Evolutionary conservation across 352 stramenopile genomes (phyloP).

Genomic region (Globisporangium mamillatum): DNA sequence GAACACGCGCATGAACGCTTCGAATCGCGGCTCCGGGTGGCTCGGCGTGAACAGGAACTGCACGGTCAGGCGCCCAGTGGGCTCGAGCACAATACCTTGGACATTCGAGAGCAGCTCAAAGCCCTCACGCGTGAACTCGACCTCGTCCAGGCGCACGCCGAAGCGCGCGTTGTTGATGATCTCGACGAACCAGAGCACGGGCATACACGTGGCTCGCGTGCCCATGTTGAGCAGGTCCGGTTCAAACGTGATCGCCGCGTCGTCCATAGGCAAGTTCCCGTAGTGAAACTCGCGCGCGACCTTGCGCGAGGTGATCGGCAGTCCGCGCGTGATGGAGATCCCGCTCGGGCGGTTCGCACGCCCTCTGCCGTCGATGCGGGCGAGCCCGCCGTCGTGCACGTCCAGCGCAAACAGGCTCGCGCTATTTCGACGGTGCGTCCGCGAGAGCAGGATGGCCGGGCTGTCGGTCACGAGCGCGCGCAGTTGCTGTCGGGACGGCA

Average conservation of each 20-base stretch:
- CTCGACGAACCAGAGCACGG: constrained; percentile 26
- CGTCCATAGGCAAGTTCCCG: constrained; percentile 6
- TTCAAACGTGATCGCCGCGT: constrained; percentile 37
- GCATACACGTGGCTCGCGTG: constrained; percentile 34
- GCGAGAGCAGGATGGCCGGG: constrained; percentile 6
- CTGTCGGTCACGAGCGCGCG: constrained; percentile 10
- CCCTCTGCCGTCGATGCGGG: constrained; percentile 11
- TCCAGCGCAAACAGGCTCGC: constrained; percentile 9
- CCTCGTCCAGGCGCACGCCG: constrained; percentile 31
- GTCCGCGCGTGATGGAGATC: constrained; percentile 37
- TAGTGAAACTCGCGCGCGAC: not conserved
- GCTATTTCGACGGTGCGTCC: not conserved
- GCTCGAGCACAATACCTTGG: constrained; percentile 32
- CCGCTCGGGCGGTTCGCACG: constrained; percentile 23
- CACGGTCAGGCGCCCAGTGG: constrained; percentile 31
- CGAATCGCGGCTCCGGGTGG: constrained; percentile 21
- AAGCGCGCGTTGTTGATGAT: constrained; percentile 35
- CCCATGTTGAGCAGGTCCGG: constrained; percentile 35
- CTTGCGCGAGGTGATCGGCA: constrained; percentile 5
- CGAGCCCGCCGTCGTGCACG: not conserved
- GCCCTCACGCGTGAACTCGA: constrained; percentile 41
- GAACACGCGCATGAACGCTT: constrained; percentile 35
- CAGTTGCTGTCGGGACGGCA: constrained; percentile 14
- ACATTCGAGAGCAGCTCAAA: constrained; percentile 42
- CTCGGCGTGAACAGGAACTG: constrained; percentile 37